Conservation (phyloP, 352 stramenopile genomes). For the Globisporangium alternatum region DNA sequence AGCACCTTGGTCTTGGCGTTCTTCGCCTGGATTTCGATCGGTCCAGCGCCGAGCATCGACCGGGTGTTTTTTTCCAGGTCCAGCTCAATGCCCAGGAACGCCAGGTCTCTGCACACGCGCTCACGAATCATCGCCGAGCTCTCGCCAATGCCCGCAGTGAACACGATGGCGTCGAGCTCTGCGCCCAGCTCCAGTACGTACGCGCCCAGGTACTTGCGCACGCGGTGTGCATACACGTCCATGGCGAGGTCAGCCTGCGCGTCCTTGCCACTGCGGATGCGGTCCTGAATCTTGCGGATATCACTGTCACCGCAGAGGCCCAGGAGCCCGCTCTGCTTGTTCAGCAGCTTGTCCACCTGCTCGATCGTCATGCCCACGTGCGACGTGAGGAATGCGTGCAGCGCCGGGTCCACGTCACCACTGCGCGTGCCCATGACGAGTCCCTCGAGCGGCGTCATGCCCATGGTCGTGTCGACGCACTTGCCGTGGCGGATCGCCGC, state of each 20-base stretch:
- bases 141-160: slow-evolving; percentile 89
- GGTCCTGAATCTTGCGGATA: slow-evolving; percentile 76
- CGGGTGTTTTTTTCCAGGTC: slow-evolving; percentile 68
- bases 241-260: slow-evolving; percentile 62
- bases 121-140: slow-evolving; percentile 77
- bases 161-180: slow-evolving; percentile 81
- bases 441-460: slow-evolving; percentile 84
- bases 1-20: slow-evolving; percentile 64
- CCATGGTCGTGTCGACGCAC: slow-evolving; percentile 90
- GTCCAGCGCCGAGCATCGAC: slow-evolving; percentile 56
- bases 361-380: slow-evolving; percentile 67
- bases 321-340: slow-evolving; percentile 87
- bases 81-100: slow-evolving; percentile 68
- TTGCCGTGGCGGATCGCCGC: slow-evolving; percentile 69
- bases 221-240: slow-evolving; percentile 83
- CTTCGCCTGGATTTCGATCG: slow-evolving; percentile 55
- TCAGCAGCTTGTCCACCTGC: slow-evolving; percentile 84
- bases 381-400: slow-evolving; percentile 73
- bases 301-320: slow-evolving; percentile 83
- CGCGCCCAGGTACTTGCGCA: slow-evolving; percentile 86
- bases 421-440: slow-evolving; percentile 89
- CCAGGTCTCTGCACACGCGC: slow-evolving; percentile 59
- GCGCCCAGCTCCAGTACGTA: slow-evolving; percentile 75
- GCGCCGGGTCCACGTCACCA: slow-evolving; percentile 82
- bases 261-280: slow-evolving; percentile 46